Conservation (phyloP, 129 eudicot genomes). For the Saussurea involucrata region DNA sequence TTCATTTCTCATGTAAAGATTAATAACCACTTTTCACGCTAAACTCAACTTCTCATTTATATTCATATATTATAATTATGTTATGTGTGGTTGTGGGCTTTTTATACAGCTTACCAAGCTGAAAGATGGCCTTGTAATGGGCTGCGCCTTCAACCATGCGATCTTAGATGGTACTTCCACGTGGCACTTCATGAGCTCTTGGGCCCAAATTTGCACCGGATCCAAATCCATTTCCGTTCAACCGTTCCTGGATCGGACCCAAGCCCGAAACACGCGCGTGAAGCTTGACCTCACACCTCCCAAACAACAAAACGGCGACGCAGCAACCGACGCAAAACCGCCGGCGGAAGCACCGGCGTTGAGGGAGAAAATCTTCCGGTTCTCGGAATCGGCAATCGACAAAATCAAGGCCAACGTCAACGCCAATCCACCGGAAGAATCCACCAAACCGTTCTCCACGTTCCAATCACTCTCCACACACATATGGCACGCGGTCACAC, state of each 20-base stretch:
- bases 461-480: conserved; percentile 92
- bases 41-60: too few relatives aligned
- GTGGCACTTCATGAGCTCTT: conserved; percentile 97
- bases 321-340: conserved; percentile 16
- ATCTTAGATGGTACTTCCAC: conserved; percentile 92
- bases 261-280: conserved; percentile 80
- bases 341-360: conserved; percentile 30
- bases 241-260: conserved; percentile 91
- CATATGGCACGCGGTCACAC: conserved; percentile 88
- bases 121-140: conserved; percentile 84
- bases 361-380: conserved; percentile 76
- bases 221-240: conserved; percentile 52
- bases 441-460: conserved; percentile 73
- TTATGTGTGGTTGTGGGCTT: not conserved
- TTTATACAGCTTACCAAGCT: conserved; percentile 72
- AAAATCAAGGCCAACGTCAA: conserved; percentile 60
- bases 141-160: conserved; percentile 91
- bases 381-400: conserved; percentile 77
- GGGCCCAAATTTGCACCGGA: conserved; percentile 89
- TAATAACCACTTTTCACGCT: too few relatives aligned
- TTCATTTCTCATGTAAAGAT: too few relatives aligned
- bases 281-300: conserved; percentile 83
- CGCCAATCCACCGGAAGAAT: conserved; percentile 40
- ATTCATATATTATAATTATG: too few relatives aligned
- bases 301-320: conserved; percentile 42